Base-by-base conservation (phyloP, 495 filamentous ascomycete species). In the Cudoniella acicularis region DNA sequence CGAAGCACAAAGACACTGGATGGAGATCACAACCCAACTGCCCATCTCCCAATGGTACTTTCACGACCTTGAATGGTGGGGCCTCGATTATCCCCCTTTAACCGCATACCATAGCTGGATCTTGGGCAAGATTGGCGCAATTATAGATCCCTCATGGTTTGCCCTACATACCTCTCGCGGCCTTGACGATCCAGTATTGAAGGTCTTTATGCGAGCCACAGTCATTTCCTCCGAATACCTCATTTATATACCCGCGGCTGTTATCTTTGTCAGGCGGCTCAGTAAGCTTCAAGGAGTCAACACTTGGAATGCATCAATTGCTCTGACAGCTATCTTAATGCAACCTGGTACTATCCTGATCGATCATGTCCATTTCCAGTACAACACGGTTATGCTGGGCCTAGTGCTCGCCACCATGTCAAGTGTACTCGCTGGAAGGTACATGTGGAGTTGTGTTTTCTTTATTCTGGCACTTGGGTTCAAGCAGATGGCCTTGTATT, bases 401-500 rank as follows among this genome's bases (percentile, higher is more conserved):
- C 82, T 97, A 20, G 79, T 92, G 8, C 73, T 92, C 27, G 92
- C 91, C 0, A 90, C 87, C 65, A 83, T 96, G 77, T 92, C 91
- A 40, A 91, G 89, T 70, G 89, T 96, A 66, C 70, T 96, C 42
- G 90, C 91, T 1, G 89, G 88, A 2, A 83, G 91, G 45, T 85
- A 87, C 66, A 80, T 96, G 57, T 97, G 92, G 91, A 82, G 87
- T 6, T 89, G 87, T 58, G 82, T 94, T 52, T 98, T 96, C 74
- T 98, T 98, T 68, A 93, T 98, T n/a, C 81, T 84, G 1, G 88
- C 92, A 16, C 74, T 98, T 21, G 89, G 89, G 11, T 98, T 96
- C 77, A 98, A 98, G 76, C 94, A 98, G 70, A 98, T 98, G 94
- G 94, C 93, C 2, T 77, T 98, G 10, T 98, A 96, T 72, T 98